Percentiles rank a stretch among this genome's conserved stretches.
Evolutionary conservation across 2,329 filamentous ascomycete species (phyloP).

Genomic region (Cladosporium sphaerospermum): DNA sequence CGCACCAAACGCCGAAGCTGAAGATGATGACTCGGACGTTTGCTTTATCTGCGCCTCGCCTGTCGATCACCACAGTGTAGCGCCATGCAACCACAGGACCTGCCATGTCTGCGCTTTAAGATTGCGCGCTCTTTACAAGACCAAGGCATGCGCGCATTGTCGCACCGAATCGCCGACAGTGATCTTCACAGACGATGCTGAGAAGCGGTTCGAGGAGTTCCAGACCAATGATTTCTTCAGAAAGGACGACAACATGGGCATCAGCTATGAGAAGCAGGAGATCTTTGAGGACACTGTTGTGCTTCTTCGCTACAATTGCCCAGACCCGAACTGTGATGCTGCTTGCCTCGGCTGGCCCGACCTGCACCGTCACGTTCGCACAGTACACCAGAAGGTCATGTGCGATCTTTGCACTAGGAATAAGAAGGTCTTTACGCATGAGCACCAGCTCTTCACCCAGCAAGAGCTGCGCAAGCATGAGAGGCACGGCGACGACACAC

Average conservation of each 20-base stretch:
- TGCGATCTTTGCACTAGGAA: slow-evolving; percentile 85
- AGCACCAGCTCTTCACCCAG: slow-evolving; percentile 84
- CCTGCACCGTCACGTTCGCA: slow-evolving; percentile 74
- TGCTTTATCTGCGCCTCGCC: slow-evolving; percentile 97
- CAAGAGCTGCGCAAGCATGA: slow-evolving; percentile 82
- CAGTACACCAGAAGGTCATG: slow-evolving; percentile 78
- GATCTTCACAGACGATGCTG: slow-evolving; percentile 81
- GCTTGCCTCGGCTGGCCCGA: slow-evolving; percentile 78
- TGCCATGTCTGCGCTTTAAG: slow-evolving; percentile 93
- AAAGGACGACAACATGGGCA: slow-evolving; percentile 78
- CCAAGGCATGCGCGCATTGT: slow-evolving; percentile 93
- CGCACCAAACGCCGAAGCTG: slow-evolving; percentile 32
- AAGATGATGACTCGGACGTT: slow-evolving; percentile 55
- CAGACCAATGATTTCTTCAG: slow-evolving; percentile 64
- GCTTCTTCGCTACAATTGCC: slow-evolving; percentile 89
- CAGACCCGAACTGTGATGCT: slow-evolving; percentile 75
- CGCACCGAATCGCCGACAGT: slow-evolving; percentile 74
- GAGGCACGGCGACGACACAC: slow-evolving; percentile 81
- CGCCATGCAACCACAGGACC: slow-evolving; percentile 92
- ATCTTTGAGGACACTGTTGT: slow-evolving; percentile 89
- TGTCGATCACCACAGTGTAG: slow-evolving; percentile 78
- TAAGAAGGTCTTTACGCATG: slow-evolving; percentile 98
- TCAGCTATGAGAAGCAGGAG: slow-evolving; percentile 80
- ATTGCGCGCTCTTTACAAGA: slow-evolving; percentile 91
- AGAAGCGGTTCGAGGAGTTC: slow-evolving; percentile 84